These are phyloP conservation scores for Microthyrium microscopicum DNA, from an alignment of 2,329 filamentous ascomycete genomes.

Conservation along the genomic window DNA sequence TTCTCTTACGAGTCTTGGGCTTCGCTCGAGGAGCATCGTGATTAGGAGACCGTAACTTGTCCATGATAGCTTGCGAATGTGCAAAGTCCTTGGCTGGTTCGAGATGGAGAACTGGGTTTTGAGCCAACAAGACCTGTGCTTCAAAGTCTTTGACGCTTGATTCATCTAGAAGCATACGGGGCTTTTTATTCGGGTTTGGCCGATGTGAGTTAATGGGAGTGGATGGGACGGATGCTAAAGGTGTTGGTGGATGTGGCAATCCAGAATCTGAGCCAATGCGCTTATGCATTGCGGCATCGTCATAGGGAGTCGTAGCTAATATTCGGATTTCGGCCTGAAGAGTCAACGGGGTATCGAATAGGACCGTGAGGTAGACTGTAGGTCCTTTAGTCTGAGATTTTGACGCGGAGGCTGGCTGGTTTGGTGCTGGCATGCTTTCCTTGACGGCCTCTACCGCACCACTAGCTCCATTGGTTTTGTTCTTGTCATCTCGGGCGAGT, in stretches of 20 bases:
- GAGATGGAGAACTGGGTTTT: slow-evolving; percentile 58
- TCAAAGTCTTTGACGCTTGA: slow-evolving; percentile 60
- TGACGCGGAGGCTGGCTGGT: slow-evolving; percentile 24
- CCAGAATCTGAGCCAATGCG: slow-evolving; percentile 11
- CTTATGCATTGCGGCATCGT: slow-evolving; percentile 31
- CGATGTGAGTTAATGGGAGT: slow-evolving; percentile 38
- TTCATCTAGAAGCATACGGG: slow-evolving; percentile 59
- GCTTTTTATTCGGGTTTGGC: slow-evolving; percentile 51
- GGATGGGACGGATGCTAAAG: slow-evolving; percentile 36
- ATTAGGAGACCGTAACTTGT: slow-evolving; percentile 56
- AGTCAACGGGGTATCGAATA: slow-evolving; percentile 68
- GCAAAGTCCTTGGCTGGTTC: slow-evolving; percentile 55
- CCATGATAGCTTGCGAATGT: slow-evolving; percentile 55
- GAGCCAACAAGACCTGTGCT: slow-evolving; percentile 55
- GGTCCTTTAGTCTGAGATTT: slow-evolving; percentile 35
- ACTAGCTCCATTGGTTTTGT: too few species aligned
- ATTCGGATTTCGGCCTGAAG: slow-evolving; percentile 60
- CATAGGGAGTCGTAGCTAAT: slow-evolving; percentile 51
- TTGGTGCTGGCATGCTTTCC: slow-evolving; percentile 40
- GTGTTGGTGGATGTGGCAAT: slow-evolving; percentile 47
- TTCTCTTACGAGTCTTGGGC: slow-evolving; percentile 82
- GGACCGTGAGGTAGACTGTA: slow-evolving; percentile 58
- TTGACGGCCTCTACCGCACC: slow-evolving; percentile 26
- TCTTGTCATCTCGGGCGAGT: slow-evolving; percentile 9
- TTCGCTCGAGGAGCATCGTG: slow-evolving; percentile 62